Percentiles rank a stretch among this genome's conserved stretches.
phyloP scores from a whole-genome alignment of 805 yeast genomes.

The Saccharomycodes ludwigii region DNA sequence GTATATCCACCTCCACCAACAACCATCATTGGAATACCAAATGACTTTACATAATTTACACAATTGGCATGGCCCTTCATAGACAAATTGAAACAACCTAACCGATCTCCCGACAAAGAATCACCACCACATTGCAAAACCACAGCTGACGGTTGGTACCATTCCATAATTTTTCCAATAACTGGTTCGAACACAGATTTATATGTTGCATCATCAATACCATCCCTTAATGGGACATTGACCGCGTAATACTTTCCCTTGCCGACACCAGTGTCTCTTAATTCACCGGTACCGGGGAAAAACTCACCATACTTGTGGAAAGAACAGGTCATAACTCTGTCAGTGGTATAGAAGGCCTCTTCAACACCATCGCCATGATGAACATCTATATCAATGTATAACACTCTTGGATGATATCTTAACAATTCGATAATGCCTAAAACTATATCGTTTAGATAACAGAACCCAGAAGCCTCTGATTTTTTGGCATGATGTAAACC shows the following conservation, averaged over 20 bases:
- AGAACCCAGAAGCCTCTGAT: slow-evolving; percentile 87
- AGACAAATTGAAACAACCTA: slow-evolving; percentile 87
- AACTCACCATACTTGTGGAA: slow-evolving; percentile 95
- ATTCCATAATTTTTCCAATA: slow-evolving; percentile 79
- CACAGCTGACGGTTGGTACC: slow-evolving; percentile 86
- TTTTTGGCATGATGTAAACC: slow-evolving; percentile 96
- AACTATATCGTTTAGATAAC: slow-evolving; percentile 91
- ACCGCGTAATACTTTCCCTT: slow-evolving; percentile 80
- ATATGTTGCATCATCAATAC: slow-evolving; percentile 88
- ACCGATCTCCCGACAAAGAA: slow-evolving; percentile 81
- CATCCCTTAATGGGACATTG: slow-evolving; percentile 88
- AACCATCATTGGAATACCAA: slow-evolving; percentile 82
- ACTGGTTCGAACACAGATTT: slow-evolving; percentile 65
- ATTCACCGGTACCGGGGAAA: slow-evolving; percentile 94
- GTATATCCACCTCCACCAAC: slow-evolving; percentile 98
- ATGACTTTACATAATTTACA: slow-evolving; percentile 77
- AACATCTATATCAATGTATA: slow-evolving; percentile 87
- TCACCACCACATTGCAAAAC: slow-evolving; percentile 98
- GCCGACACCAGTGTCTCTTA: slow-evolving; percentile 81
- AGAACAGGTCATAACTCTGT: slow-evolving; percentile 91
- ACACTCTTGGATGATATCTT: slow-evolving; percentile 81
- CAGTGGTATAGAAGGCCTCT: slow-evolving; percentile 91
- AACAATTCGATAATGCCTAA: slow-evolving; percentile 74
- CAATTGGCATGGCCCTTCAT: slow-evolving; percentile 94
- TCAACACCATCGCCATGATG: slow-evolving; percentile 99